Evolutionary conservation across 768 basidiomycete genomes (phyloP), one percentile per base, ranked within the genome.

Genomic region (Rubroboletus satanas): DNA sequence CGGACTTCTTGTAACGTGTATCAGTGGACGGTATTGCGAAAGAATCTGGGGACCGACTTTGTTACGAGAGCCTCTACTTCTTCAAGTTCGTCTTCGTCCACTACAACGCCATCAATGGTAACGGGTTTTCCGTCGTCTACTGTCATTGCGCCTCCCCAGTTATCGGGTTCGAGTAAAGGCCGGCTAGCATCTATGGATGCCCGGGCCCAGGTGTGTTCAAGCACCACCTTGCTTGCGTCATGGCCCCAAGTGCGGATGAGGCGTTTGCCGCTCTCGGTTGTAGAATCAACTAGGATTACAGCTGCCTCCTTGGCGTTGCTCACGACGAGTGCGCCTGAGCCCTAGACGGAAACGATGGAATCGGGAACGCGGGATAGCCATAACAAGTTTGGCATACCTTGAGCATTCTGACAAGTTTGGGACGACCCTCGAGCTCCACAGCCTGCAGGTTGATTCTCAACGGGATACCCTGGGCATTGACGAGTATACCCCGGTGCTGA

Each of bases 221-320:
- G 71, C 10, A 86, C 77, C 1, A 78, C 74, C 65, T 83, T 73
- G 37, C 66, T 64, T 12, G 63, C 54, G 44, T 84, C 83, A 23
- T 68, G 63, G 7, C 78, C 74, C 83, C 83, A 87, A 18, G 81
- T 79, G 37, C 80, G 77, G 54, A 87, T 76, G 61, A 86, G 80
- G 17, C 76, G 74, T 62, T 74, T 72, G 28, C 86, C 85, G 39
- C 78, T 75, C n/a, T 72, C 63, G 0, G 80, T 75, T 17, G 71
- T 68, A 2, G 79, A 66, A 57, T 87, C 80, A 7, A 89, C 83
- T 5, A 90, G 70, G 43, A 88, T 80, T 26, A 88, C 71, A 18
- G 76, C 69, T 0, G 87, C 80, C 47, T 78, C 73, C 44, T 73
- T 77, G 9, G 82, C 77, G 54, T 80, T 77, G 48, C 72, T 75